Base-by-base conservation (phyloP, 805 yeast species). In the Schwanniomyces sp. region DNA sequence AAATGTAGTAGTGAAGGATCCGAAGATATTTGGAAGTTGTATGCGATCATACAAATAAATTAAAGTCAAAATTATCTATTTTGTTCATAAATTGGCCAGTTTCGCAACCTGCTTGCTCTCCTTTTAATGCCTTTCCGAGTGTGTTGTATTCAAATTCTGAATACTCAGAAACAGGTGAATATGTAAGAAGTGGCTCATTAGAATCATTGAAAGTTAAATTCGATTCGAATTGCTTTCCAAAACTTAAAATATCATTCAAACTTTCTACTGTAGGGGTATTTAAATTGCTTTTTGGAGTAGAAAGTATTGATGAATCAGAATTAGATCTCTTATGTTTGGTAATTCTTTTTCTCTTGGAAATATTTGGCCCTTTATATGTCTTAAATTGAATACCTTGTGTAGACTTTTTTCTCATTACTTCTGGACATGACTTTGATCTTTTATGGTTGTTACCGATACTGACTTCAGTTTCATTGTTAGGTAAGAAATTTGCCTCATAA, bases 51-150 rank as follows among this genome's bases (percentile, higher is more conserved):
- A 58, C 61, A 44, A 56, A 58, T 10, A 59, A 57, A 55, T 51
- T 52, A 32, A 63, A 60, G 48, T 63, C 70, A 44, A 66, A 61
- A n/a, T 61, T 69, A 2, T 64, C 67, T 27, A 55, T 61, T 43
- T 53, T 54, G 29, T 47, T 47, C 37, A 66, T 55, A 45, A 60
- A 61, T 21, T 61, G 59, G 45, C 59, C 62, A 42, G 56, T 46
- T 7, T 58, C 63, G 48, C 57, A 54, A 7, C 41, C 45, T 34
- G 48, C 52, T 36, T 44, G 48, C 21, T 56, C 63, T 28, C 52
- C 45, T 8, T 49, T 54, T 18, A 51, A 50, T 28, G 58, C 49
- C 24, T 50, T 49, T 29, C 44, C 43, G 14, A 46, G 43, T 4
- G 48, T 39, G 38, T 48, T 38, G 29, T 55, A 54, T 26, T 57